phyloP scores from a whole-genome alignment of 768 basidiomycete species.

The Leccinum incarnatum region DNA sequence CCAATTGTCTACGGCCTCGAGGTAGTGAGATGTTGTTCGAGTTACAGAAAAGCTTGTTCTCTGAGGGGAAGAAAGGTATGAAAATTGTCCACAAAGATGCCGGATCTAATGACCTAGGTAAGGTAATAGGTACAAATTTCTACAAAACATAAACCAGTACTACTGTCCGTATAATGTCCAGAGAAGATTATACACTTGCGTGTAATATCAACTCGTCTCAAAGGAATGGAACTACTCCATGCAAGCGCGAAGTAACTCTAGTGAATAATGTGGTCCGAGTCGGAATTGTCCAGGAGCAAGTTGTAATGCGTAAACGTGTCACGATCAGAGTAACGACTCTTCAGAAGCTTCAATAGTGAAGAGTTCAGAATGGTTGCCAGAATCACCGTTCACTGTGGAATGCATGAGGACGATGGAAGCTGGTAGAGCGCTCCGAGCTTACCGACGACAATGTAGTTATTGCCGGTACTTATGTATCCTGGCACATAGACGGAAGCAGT shows the following conservation, averaged over 20 bases:
- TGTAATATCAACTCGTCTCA: constrained; percentile 1
- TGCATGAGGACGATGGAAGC: background rate
- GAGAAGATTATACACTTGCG: background rate
- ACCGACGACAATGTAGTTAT: constrained; percentile 63
- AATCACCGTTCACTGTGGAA: constrained; percentile 60
- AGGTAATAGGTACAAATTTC: background rate
- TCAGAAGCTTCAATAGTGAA: constrained; percentile 48
- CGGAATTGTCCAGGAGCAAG: background rate
- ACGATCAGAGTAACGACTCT: background rate
- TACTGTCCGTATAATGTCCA: constrained; percentile 19
- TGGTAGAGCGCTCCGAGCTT: constrained; percentile 29
- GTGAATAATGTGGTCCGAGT: background rate
- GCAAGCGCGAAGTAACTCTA: background rate
- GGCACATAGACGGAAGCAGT: constrained; percentile 48
- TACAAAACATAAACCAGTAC: constrained; percentile 1
- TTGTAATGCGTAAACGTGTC: background rate
- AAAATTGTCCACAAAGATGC: background rate
- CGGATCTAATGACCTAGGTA: background rate
- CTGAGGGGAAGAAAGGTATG: background rate
- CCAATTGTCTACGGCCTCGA: background rate
- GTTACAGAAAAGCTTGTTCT: background rate
- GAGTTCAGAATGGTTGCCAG: constrained; percentile 55
- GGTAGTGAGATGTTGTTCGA: background rate
- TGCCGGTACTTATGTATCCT: constrained; percentile 33
- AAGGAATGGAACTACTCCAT: constrained; percentile 4